phyloP scores from a whole-genome alignment of 257 asterid species.

The Eustoma russellianum region DNA sequence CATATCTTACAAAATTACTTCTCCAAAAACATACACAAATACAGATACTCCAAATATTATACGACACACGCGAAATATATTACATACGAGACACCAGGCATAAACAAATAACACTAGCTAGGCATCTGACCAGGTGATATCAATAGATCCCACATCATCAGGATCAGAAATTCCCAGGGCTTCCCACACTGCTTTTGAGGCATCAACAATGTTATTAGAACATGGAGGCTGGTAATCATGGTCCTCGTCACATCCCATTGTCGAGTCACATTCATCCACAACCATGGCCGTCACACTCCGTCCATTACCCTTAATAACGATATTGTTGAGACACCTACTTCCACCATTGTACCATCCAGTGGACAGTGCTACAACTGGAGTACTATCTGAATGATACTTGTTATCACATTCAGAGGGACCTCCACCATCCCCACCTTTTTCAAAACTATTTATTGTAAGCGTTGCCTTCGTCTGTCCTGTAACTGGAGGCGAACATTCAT shows the following conservation, averaged over 20 bases:
- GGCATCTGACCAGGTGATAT: conserved; percentile 14
- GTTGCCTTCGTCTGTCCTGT: conserved; percentile 21
- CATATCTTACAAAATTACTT: too few relatives aligned
- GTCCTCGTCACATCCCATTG: conserved; percentile 15
- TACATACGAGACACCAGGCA: too few relatives aligned
- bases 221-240: conserved; percentile 22
- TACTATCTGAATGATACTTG: conserved; percentile 31
- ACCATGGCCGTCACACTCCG: conserved; percentile 35
- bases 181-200: conserved; percentile 26
- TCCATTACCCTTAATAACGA: conserved; percentile 27
- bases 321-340: conserved; percentile 24
- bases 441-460: conserved; percentile 34
- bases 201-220: conserved; percentile 21
- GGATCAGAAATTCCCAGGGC: conserved; percentile 18
- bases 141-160: conserved; percentile 1
- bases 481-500: conserved; percentile 30
- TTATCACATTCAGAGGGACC: conserved; percentile 37
- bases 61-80: too few relatives aligned
- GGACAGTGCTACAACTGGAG: conserved; percentile 29
- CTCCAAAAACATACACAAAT: too few relatives aligned
- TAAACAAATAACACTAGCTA: neutral
- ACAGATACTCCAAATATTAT: too few relatives aligned
- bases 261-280: conserved; percentile 27
- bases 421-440: conserved; percentile 37
- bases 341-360: conserved; percentile 36